Evolutionary conservation across 768 basidiomycete genomes (phyloP), one percentile per base, ranked within the genome.

Genomic region (Bullera alba): DNA sequence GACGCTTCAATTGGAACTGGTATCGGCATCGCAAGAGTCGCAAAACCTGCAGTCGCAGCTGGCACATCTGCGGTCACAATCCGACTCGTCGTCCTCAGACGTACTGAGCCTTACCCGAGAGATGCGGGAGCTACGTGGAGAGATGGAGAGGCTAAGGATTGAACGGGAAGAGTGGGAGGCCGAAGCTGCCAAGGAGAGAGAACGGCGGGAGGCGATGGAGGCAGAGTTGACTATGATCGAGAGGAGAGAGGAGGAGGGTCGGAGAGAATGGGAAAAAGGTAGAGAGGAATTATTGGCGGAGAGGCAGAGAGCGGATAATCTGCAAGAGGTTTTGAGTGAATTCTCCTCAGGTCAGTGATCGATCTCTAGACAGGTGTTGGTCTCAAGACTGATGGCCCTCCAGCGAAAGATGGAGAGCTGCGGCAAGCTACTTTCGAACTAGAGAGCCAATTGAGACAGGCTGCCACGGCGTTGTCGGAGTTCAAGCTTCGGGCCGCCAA

Each of bases 391-490:
- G n/a, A n/a, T n/a, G n/a, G n/a, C n/a, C 26, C 1, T 30, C 17
- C 65, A 95, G 91, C 84, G 1, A 95, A 88, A 73, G 90, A 95
- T 46, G 83, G 84, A 50, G 93, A 99, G 69, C 76, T 95, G n/a
- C 77, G 78, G 46, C 82, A 87, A 60, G 86, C 90, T 0, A 82
- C 90, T 27, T 81, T 81, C 56, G 91, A 88, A 42, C 83, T 87
- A 47, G 85, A 91, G 58, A 74, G 78, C 0, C 90, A 85, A 59
- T 75, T 97, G 4, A 73, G 77, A 17, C 77, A 82, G 43, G 76
- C 80, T 4, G 87, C 85, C 1, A 78, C 84, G 55, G 84, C 83
- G 7, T 76, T 96, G 25, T 86, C 86, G n/a, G 89, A 92, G 63
- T 96, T 79, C 71, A 93, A 92, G 70, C 82, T 83, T 56, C 81